A percentile compares a stretch with the other conserved stretches of the same genome.
Evolutionary conservation across 2,329 filamentous ascomycete species (phyloP).

Genomic region (Pyricularia sp.): DNA sequence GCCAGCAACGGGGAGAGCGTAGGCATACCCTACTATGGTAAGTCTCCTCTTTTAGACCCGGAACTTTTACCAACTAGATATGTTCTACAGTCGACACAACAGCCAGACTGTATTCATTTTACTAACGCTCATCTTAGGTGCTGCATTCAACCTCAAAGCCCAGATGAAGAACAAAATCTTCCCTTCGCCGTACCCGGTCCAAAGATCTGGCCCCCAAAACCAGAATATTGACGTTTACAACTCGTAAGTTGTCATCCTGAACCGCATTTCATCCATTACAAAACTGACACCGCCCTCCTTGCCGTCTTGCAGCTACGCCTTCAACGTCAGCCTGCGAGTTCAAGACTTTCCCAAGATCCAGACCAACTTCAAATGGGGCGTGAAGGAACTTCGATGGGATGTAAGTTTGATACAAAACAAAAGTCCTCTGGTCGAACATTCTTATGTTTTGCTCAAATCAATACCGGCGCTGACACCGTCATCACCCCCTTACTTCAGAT

Average conservation of each 20-base stretch:
- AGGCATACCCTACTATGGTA: constrained; percentile 18
- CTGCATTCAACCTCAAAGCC: background rate
- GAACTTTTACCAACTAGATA: no score
- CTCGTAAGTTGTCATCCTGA: constrained; percentile 10
- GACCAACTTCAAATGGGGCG: constrained; percentile 15
- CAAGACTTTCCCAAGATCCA: constrained; percentile 21
- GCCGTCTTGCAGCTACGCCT: constrained; percentile 8
- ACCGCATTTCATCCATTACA: background rate
- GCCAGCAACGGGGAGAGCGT: constrained; percentile 22
- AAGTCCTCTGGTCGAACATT: no score
- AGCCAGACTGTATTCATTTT: no score
- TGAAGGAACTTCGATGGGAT: constrained; percentile 20
- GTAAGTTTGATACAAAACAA: constrained; percentile 10
- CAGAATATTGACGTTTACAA: constrained; percentile 5
- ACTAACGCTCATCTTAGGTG: background rate
- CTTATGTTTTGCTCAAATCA: no score
- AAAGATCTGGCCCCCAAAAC: constrained; percentile 13
- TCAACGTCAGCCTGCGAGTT: constrained; percentile 14
- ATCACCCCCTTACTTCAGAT: no score
- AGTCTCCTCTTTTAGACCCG: no score
- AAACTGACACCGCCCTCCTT: background rate
- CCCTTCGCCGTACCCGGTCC: constrained; percentile 4
- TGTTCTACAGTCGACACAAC: no score
- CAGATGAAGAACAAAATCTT: constrained; percentile 14
- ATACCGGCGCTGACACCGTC: no score